phyloP scores from a whole-genome alignment of 495 filamentous ascomycete species.

The Lophiotrema nucula region DNA sequence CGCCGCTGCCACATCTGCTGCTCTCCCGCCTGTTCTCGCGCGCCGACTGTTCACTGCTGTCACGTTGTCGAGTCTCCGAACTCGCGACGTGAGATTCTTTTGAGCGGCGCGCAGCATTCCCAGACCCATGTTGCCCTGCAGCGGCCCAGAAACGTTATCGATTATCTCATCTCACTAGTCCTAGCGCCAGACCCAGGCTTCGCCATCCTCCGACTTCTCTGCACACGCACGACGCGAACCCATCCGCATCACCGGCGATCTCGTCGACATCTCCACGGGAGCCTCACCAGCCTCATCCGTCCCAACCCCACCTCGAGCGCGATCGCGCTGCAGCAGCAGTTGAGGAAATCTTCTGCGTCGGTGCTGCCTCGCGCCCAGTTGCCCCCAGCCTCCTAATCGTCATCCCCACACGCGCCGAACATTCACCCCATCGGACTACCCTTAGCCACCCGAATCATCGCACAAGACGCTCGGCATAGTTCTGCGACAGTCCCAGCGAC shows the following conservation, averaged over 20 bases:
- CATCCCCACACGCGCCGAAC: constrained; percentile 16
- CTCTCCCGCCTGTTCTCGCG: not conserved
- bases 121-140: constrained; percentile 1
- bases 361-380: constrained; percentile 2
- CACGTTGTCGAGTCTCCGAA: too few relatives aligned
- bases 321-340: not conserved
- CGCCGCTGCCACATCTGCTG: not conserved
- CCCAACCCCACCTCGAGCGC: not conserved
- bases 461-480: not conserved
- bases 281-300: not conserved
- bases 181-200: constrained; percentile 16
- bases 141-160: constrained; percentile 19
- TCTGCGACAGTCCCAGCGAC: constrained; percentile 13
- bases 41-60: not conserved
- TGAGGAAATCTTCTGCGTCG: not conserved
- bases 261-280: constrained; percentile 3
- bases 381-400: constrained; percentile 23
- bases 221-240: constrained; percentile 9
- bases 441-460: not conserved
- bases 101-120: not conserved
- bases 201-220: constrained; percentile 17
- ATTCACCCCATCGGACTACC: constrained; percentile 3
- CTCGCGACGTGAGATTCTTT: too few relatives aligned
- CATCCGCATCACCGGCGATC: constrained; percentile 14
- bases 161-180: constrained; percentile 27